These are phyloP conservation scores for Phaeotremella skinneri DNA, from an alignment of 768 basidiomycete genomes.

Conservation along the genomic window DNA sequence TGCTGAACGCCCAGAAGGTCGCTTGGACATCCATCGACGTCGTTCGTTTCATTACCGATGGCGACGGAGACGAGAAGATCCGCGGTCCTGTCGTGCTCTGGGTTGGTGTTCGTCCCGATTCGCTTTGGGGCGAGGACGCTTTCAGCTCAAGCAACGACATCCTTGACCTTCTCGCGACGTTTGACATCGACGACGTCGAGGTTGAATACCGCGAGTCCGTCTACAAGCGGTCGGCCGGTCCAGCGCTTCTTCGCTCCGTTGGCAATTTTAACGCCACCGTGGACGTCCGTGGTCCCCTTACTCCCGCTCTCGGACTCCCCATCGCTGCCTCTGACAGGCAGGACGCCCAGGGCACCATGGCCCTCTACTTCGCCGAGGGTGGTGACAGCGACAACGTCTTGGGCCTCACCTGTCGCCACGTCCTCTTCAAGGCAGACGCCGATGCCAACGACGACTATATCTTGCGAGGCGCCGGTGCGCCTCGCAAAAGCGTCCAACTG, in stretches of 20 bases:
- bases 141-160: neutral
- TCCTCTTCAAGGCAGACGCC: neutral
- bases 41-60: neutral
- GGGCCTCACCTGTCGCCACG: neutral
- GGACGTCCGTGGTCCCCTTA: neutral
- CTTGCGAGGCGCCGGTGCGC: neutral
- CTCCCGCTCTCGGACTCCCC: neutral
- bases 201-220: neutral
- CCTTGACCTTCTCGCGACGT: neutral
- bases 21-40: neutral
- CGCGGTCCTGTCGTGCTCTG: neutral
- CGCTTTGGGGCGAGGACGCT: neutral
- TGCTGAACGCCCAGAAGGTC: neutral
- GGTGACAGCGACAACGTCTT: neutral
- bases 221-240: neutral
- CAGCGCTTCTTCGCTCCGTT: neutral
- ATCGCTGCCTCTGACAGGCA: neutral
- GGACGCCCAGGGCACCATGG: neutral
- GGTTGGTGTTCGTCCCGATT: neutral
- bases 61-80: too few species aligned
- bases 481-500: neutral
- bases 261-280: slow-evolving; percentile 2
- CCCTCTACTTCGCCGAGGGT: neutral
- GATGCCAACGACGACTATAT: neutral
- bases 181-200: neutral